These are phyloP conservation scores for Collybiopsis luxurians DNA, from an alignment of 768 basidiomycete genomes.

Conservation along the genomic window DNA sequence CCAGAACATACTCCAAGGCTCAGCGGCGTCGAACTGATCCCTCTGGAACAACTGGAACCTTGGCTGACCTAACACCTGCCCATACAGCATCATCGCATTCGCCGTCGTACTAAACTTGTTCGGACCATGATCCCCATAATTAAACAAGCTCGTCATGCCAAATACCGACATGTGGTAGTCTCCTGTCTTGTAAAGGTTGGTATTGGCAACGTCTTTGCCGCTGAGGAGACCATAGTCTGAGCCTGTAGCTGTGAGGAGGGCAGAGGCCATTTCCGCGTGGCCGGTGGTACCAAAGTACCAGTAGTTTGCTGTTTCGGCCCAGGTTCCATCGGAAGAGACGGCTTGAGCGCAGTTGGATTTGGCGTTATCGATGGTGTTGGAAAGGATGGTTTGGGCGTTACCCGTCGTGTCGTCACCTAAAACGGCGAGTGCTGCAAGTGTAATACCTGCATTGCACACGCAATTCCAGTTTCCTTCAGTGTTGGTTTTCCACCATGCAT, in stretches of 20 bases:
- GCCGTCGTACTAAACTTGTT: constrained; percentile 96
- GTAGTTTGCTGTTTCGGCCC: constrained; percentile 95
- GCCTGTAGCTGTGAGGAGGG: constrained; percentile 84
- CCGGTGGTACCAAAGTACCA: constrained; percentile 95
- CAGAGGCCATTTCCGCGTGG: constrained; percentile 83
- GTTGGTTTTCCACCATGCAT: constrained; percentile 76
- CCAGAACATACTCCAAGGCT: constrained; percentile 90
- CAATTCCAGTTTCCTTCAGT: constrained; percentile 98
- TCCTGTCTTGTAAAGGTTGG: constrained; percentile 70
- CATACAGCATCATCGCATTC: constrained; percentile 83
- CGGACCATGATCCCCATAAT: constrained; percentile 83
- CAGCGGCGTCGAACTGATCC: constrained; percentile 77
- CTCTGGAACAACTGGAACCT: constrained; percentile 86
- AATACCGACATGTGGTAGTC: constrained; percentile 86
- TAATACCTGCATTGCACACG: constrained; percentile 89
- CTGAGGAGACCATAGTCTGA: constrained; percentile 71
- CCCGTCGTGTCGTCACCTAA: constrained; percentile 80
- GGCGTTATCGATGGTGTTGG: constrained; percentile 74
- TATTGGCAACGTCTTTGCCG: constrained; percentile 40
- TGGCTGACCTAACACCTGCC: constrained; percentile 63
- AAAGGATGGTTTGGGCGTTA: constrained; percentile 62
- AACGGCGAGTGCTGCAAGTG: constrained; percentile 87
- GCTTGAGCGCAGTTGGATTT: constrained; percentile 70
- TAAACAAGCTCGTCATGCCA: constrained; percentile 84
- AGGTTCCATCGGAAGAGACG: constrained; percentile 73